Evolutionary conservation across 2,329 filamentous ascomycete species (phyloP), one percentile per base, ranked within the genome.

Genomic region (Leptographium wingfieldii): DNA sequence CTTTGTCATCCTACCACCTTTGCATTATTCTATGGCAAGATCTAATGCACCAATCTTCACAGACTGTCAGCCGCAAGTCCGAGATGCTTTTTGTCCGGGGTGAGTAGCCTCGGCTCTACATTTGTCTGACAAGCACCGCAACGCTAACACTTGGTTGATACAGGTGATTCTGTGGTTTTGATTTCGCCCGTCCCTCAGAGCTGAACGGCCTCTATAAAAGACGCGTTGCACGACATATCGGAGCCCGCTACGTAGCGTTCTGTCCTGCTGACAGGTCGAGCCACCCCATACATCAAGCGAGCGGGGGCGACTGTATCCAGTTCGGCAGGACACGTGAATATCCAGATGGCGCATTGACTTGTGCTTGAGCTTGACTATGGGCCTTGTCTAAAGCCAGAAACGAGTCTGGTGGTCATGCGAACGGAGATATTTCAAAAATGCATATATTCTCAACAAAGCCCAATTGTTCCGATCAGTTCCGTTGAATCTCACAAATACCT

Each of bases 11-110:
- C 22, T n/a, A 3, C 43, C 43, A 7, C 7, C 19, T n/a, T 46
- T n/a, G 6, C 6, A 7, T 6, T 19, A n/a, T 6, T n/a, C 22
- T 22, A 5, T 48, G 16, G 16, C 2, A 10, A 9, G 3, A 25
- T 11, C 33, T 16, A 16, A 25, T 25, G 14, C 38, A 16, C 33
- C 16, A 29, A 12, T 46, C 22, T 5, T 10, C 4, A 19, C 64
- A 95, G 88, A 96, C 92, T 16, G 84, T 94, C 64, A 95, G 92
- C 76, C 95, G 95, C 75, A 95, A 96, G 73, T 95, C 91, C 52
- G 94, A 97, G 72, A 99, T 99, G 94, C 77, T 99, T 25, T 99
- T 99, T 72, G 92, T 99, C 61, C 81, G 94, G 88, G 92, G 92
- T 92, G 76, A 64, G 81, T 14, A 43, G n/a, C 33, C 35, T 27